Conservation (phyloP, 352 stramenopile species). For the Phytophthora sp. region DNA sequence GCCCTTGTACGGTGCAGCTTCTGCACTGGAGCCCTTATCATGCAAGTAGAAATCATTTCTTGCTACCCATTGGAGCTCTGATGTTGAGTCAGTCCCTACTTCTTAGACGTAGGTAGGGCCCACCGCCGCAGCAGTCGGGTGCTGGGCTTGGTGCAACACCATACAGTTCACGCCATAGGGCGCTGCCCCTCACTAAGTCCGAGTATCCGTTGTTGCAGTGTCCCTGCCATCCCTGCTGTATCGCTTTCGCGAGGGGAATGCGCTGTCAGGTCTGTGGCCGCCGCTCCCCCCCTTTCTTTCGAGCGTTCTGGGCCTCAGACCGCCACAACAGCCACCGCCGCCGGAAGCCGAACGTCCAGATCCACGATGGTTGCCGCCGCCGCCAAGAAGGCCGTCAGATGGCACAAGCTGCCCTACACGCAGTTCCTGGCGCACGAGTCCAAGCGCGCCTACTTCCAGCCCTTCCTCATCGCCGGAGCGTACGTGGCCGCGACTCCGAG, state of each 20-base stretch:
- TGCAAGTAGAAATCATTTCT: too few relatives aligned
- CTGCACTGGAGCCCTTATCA: too few relatives aligned
- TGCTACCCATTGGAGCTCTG: too few relatives aligned
- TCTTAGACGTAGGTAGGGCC: too few relatives aligned
- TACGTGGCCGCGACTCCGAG: constrained; percentile 36
- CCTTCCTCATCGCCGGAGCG: constrained; percentile 81
- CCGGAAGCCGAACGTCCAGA: constrained; percentile 14
- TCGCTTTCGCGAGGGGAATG: constrained; percentile 4
- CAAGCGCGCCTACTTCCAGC: constrained; percentile 82
- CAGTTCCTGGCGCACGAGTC: constrained; percentile 82
- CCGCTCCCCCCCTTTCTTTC: constrained; percentile 3
- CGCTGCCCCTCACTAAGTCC: constrained; percentile 9
- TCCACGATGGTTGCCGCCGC: constrained; percentile 53
- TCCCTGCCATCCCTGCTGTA: neutral
- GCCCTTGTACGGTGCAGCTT: too few relatives aligned
- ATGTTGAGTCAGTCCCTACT: too few relatives aligned
- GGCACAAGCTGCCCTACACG: constrained; percentile 82
- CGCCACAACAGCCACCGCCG: constrained; percentile 27
- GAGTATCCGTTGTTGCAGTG: neutral
- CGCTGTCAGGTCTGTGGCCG: constrained; percentile 8
- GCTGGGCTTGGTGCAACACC: too few relatives aligned
- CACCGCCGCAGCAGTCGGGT: too few relatives aligned
- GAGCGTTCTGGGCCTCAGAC: constrained; percentile 25
- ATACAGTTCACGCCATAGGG: too few relatives aligned
- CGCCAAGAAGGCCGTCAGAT: constrained; percentile 74